Conservation (phyloP, 176 grass and related monocot genomes). For the Carex scoparia region DNA sequence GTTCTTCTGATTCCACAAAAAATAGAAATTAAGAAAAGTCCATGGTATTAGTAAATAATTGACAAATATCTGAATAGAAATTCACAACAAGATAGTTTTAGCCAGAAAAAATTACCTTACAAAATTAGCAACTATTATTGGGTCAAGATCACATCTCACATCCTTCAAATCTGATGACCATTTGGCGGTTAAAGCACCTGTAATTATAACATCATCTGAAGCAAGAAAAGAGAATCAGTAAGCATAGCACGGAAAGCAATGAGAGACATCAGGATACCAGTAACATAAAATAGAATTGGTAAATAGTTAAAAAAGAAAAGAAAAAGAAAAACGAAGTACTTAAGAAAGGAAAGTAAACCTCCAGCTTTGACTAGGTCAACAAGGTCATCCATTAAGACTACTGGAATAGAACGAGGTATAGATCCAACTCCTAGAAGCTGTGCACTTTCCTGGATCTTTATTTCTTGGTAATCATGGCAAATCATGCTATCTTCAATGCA, state of each 20-base stretch:
- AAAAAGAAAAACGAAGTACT: not conserved
- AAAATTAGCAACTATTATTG: slow-evolving; percentile 74
- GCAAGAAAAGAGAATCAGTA: slow-evolving; percentile 27
- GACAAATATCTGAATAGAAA: not conserved
- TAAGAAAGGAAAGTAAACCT: slow-evolving; percentile 35
- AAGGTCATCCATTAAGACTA: slow-evolving; percentile 86
- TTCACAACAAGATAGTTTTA: not conserved
- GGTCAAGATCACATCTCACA: slow-evolving; percentile 87
- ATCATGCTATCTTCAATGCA: slow-evolving; percentile 51
- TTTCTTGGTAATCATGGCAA: slow-evolving; percentile 93
- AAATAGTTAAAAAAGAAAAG: not conserved
- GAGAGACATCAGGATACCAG: not conserved
- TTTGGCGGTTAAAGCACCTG: slow-evolving; percentile 76
- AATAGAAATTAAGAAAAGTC: not conserved
- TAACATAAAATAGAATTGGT: not conserved
- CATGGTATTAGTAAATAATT: not conserved
- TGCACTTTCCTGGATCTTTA: slow-evolving; percentile 95
- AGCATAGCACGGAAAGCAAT: slow-evolving; percentile 2
- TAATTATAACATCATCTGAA: slow-evolving; percentile 87
- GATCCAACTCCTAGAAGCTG: slow-evolving; percentile 84
- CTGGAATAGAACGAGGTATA: slow-evolving; percentile 81
- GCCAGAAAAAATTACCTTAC: slow-evolving; percentile 45
- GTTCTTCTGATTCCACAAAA: slow-evolving; percentile 43
- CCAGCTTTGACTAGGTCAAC: slow-evolving; percentile 86
- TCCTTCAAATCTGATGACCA: slow-evolving; percentile 94